Conservation (phyloP, 2,329 filamentous ascomycete species). For the Chrysosporium keratinophilum region DNA sequence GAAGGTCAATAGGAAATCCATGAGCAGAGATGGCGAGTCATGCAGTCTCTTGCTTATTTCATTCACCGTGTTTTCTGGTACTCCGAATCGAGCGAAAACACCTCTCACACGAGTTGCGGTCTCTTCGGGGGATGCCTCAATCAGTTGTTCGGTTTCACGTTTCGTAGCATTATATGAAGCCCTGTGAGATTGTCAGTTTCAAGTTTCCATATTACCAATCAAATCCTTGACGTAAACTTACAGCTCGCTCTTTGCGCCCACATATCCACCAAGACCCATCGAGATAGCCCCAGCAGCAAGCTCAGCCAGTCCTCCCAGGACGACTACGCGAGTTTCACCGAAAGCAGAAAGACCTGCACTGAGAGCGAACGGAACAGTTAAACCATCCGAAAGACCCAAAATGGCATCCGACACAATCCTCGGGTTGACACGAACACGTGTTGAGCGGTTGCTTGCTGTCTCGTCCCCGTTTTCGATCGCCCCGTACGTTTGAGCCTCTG, state of each 20-base stretch:
- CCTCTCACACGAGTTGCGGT: constrained; percentile 33
- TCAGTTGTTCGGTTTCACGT: constrained; percentile 34
- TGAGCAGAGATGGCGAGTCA: constrained; percentile 30
- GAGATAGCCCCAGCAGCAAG: constrained; percentile 34
- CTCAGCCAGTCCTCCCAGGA: constrained; percentile 35
- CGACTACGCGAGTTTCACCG: constrained; percentile 31
- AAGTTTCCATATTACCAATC: background rate
- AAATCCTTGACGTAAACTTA: constrained; percentile 25
- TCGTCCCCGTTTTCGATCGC: constrained; percentile 19
- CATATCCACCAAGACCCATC: constrained; percentile 36
- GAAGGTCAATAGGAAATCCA: constrained; percentile 41
- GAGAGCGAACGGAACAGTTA: constrained; percentile 37
- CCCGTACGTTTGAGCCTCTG: constrained; percentile 4
- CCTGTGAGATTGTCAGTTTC: constrained; percentile 19
- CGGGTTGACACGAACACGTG: constrained; percentile 31
- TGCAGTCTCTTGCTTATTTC: constrained; percentile 31
- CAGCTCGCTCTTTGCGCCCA: constrained; percentile 43
- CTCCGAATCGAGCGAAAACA: constrained; percentile 34
- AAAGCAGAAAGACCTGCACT: constrained; percentile 35
- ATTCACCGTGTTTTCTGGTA: constrained; percentile 29
- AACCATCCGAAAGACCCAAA: constrained; percentile 34
- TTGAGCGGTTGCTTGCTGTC: constrained; percentile 17
- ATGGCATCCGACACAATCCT: constrained; percentile 39
- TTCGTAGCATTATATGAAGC: constrained; percentile 40
- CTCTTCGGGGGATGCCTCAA: constrained; percentile 29